Evolutionary conservation across 495 filamentous ascomycete genomes (phyloP), one percentile per base, ranked within the genome.

Genomic region (Trichodelitschia bisporula): DNA sequence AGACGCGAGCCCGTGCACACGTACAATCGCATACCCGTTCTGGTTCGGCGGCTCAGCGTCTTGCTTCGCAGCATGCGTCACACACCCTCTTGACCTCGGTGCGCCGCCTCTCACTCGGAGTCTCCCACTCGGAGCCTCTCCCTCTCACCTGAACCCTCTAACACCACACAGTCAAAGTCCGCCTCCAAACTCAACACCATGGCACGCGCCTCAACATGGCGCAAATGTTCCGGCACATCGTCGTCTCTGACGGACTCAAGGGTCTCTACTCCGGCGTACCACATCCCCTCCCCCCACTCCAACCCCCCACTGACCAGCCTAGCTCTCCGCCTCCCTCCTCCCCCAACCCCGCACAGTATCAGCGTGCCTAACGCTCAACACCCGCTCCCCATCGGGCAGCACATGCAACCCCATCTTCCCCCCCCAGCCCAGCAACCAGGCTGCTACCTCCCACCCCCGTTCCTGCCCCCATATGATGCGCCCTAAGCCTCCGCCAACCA

Each of bases 11-110:
- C 21, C 21, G 21, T 6, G 6, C 21, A n/a, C 6, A 6, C 21
- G 6, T 4, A 37, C 36, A 15, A 40, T 58, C 34, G 51, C 48
- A 33, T 58, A 58, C 40, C 54, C 54, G 2, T 86, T 92, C 55
- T 92, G 83, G 83, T 90, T 93, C 51, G 83, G 83, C 23, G 83
- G 83, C 15, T 84, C 74, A 43, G 77, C 83, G 13, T 82, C 74
- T 39, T 84, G 76, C 49, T 72, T 89, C 55, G 82, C 83, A 20
- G 83, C 83, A 8, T 69, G 66, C 39, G 69, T 89, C 15, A 93
- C 83, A 19, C 83, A 93, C 57, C 83, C 83, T 18, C 57, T 93
- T 41, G 79, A 90, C 63, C 58, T 77, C 24, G 59, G 73, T 78
- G 55, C 43, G 66, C 56, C 18, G 29, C 18, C 21, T 24, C 6